Evolutionary conservation across 2,329 filamentous ascomycete genomes (phyloP).

Genomic region (Cryphonectria naterciae): DNA sequence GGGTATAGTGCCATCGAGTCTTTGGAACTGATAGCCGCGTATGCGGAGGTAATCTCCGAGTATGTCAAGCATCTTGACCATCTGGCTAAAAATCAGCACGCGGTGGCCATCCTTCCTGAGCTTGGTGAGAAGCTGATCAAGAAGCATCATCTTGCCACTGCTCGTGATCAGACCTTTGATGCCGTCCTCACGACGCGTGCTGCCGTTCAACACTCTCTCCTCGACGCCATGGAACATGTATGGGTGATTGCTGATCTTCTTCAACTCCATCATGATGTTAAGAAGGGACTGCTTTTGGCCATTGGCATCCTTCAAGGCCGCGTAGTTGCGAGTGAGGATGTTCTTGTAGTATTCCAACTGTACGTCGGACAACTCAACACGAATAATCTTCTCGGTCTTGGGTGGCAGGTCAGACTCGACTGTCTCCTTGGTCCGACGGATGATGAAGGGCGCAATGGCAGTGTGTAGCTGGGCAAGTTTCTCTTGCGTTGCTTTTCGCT

Average conservation of each 20-base stretch:
- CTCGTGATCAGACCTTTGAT: slow-evolving; percentile 93
- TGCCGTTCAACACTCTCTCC: slow-evolving; percentile 82
- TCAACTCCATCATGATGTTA: slow-evolving; percentile 99
- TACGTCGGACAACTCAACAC: slow-evolving; percentile 93
- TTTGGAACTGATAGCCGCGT: slow-evolving; percentile 92
- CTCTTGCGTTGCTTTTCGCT: slow-evolving; percentile 76
- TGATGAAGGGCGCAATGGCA: slow-evolving; percentile 89
- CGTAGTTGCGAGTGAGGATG: slow-evolving; percentile 94
- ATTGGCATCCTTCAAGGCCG: slow-evolving; percentile 86
- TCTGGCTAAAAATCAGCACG: slow-evolving; percentile 97
- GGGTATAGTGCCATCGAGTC: slow-evolving; percentile 92
- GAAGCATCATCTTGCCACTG: slow-evolving; percentile 99
- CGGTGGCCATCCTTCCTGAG: slow-evolving; percentile 92
- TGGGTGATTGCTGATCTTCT: slow-evolving; percentile 98
- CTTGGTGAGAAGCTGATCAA: slow-evolving; percentile 93
- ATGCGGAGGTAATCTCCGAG: slow-evolving; percentile 91
- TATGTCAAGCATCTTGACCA: slow-evolving; percentile 99
- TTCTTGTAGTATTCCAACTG: slow-evolving; percentile 99
- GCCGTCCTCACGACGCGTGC: slow-evolving; percentile 81
- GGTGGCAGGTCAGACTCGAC: slow-evolving; percentile 95
- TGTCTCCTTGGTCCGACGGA: slow-evolving; percentile 94
- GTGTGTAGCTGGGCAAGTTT: slow-evolving; percentile 86
- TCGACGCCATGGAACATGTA: slow-evolving; percentile 97
- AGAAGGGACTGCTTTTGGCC: slow-evolving; percentile 93
- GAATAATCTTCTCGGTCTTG: slow-evolving; percentile 98